Conservation (phyloP, 2,329 filamentous ascomycete species). For the Alternaria gansuensis region DNA sequence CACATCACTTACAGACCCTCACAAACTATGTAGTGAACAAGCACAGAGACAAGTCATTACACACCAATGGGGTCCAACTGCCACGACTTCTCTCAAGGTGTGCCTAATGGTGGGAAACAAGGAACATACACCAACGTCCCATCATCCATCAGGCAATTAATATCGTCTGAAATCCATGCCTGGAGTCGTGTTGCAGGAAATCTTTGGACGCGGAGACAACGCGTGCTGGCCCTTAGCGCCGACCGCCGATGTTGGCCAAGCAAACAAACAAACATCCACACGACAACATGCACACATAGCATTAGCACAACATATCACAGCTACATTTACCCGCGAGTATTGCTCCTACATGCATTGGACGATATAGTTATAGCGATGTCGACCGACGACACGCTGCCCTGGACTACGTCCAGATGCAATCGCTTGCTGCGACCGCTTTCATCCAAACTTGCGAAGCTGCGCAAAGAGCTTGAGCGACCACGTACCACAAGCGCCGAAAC, state of each 20-base stretch:
- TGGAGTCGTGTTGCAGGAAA: neutral
- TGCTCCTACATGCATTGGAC: slow-evolving; percentile 26
- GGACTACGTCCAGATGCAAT: slow-evolving; percentile 56
- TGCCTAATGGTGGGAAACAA: neutral
- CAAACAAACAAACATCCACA: slow-evolving; percentile 18
- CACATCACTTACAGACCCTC: neutral
- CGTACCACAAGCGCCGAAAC: slow-evolving; percentile 31
- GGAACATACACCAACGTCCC: neutral
- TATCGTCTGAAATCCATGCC: neutral
- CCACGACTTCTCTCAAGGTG: neutral
- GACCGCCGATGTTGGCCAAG: slow-evolving; percentile 33
- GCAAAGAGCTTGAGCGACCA: slow-evolving; percentile 45
- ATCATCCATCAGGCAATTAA: neutral
- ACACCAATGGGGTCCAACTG: neutral
- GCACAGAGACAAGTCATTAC: neutral
- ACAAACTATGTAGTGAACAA: neutral
- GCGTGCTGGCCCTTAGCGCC: slow-evolving; percentile 22
- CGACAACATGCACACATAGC: slow-evolving; percentile 17
- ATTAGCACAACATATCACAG: slow-evolving; percentile 16
- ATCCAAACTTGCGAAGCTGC: slow-evolving; percentile 53
- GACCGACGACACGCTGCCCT: slow-evolving; percentile 47
- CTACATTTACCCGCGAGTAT: neutral
- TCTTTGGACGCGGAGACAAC: slow-evolving; percentile 7
- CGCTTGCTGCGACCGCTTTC: slow-evolving; percentile 55
- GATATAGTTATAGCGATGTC: slow-evolving; percentile 41